phyloP scores from a whole-genome alignment of 768 basidiomycete species.

The Naematelia encephala region DNA sequence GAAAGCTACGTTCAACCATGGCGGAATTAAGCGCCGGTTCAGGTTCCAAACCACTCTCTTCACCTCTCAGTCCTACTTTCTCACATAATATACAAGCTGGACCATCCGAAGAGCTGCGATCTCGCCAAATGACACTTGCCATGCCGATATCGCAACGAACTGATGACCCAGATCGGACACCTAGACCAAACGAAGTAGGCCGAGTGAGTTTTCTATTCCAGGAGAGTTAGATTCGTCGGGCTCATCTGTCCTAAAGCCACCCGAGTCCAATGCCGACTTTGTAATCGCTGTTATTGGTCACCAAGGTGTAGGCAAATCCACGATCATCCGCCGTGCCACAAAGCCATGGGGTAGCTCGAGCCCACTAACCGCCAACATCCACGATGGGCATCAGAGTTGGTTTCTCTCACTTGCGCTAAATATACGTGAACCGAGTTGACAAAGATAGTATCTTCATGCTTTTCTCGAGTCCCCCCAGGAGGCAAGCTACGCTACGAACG shows the following conservation, averaged over 20 bases:
- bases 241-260: slow-evolving; percentile 4
- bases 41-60: too few species aligned
- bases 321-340: slow-evolving; percentile 72
- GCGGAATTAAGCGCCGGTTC: not conserved
- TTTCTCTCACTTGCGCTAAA: not conserved
- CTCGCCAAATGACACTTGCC: too few species aligned
- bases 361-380: slow-evolving; percentile 13
- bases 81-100: too few species aligned
- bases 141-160: too few species aligned
- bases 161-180: slow-evolving; percentile 6
- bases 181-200: not conserved
- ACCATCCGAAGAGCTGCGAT: too few species aligned
- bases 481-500: slow-evolving; percentile 32
- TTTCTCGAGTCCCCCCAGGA: slow-evolving; percentile 36
- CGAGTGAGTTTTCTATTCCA: not conserved
- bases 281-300: slow-evolving; percentile 73
- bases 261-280: slow-evolving; percentile 16
- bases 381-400: slow-evolving; percentile 36
- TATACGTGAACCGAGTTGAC: slow-evolving; percentile 9
- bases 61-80: too few species aligned
- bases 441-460: slow-evolving; percentile 24
- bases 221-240: not conserved
- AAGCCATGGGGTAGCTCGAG: slow-evolving; percentile 55
- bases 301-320: slow-evolving; percentile 77
- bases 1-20: slow-evolving; percentile 28